Evolutionary conservation across 2,329 filamentous ascomycete species (phyloP), one percentile per base, ranked within the genome.

Genomic region (Truncatella angustata): DNA sequence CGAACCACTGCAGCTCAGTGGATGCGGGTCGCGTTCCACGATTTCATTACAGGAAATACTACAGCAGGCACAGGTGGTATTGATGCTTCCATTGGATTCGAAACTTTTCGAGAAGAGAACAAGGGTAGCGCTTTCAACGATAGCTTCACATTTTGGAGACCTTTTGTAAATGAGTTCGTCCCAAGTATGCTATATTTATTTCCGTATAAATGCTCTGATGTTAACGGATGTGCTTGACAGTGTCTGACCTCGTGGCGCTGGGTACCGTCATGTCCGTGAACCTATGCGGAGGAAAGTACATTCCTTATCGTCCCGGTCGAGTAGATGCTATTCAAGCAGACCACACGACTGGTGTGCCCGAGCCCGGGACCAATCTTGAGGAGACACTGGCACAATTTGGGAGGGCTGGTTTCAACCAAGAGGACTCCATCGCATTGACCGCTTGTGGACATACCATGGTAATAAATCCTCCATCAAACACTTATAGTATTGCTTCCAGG

Each of bases 71-170:
- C 62, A 2, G 63, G 64, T 6, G 64, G 64, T 2, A 9, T 66
- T n/a, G 64, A 66, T 35, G 63, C 63, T 2, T 63, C 60, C 42
- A 65, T 65, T 35, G 60, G 61, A 7, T 66, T 64, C 49, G 63
- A 66, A 61, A 63, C 61, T 2, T 49, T 12, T 14, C 58, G 62
- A 18, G 60, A 48, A 4, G 62, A 65, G 52, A 66, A 66, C 43
- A 57, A 54, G 37, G 63, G 64, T 10, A 53, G 51, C 16, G 63
- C 63, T 4, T 66, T 66, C 28, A 63, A 66, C 16, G 60, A 65
- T 40, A 66, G 60, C 46, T 63, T 63, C 30, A 50, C 47, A 1
- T 50, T 50, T 18, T 50, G 47, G 47, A n/a, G 36, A 10, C 62
- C 63, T 6, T 66, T 63, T 24, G 63, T 64, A 14, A 63, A 63